A percentile compares a stretch with the other conserved stretches of the same genome.
phyloP scores from a whole-genome alignment of 352 stramenopile species.

The Phytopythium helicoides region DNA sequence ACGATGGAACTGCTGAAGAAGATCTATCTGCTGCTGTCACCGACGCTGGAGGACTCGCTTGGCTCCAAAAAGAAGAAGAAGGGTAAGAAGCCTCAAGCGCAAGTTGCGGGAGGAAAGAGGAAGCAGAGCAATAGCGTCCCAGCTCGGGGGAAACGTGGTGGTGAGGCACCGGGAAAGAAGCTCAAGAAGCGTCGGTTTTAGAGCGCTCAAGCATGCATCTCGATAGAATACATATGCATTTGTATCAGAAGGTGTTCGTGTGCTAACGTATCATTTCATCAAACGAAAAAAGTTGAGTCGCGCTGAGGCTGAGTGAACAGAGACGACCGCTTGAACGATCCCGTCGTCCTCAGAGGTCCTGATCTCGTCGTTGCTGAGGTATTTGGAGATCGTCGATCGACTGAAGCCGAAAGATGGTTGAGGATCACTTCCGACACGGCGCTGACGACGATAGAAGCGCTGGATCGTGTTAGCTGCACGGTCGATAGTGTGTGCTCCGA shows the following conservation, averaged over 20 bases:
- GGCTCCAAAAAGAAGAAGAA: conserved; percentile 49
- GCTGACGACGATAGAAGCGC: conserved; percentile 26
- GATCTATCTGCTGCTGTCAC: conserved; percentile 63
- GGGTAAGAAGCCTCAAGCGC: conserved; percentile 28
- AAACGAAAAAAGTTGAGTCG: conserved; percentile 5
- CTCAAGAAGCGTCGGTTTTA: conserved; percentile 7
- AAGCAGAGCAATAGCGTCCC: neutral
- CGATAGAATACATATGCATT: conserved; percentile 1
- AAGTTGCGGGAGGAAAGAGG: conserved; percentile 9
- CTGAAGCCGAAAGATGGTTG: conserved; percentile 10
- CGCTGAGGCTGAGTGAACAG: neutral
- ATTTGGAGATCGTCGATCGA: conserved; percentile 28
- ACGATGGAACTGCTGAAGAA: conserved; percentile 64
- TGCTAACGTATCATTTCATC: neutral
- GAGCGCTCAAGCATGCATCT: neutral
- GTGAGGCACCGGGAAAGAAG: conserved; percentile 9
- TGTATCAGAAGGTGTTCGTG: neutral
- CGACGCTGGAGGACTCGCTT: conserved; percentile 52
- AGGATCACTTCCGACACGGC: neutral
- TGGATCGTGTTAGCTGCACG: conserved; percentile 61
- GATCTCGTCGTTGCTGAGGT: conserved; percentile 14
- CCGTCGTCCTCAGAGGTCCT: neutral
- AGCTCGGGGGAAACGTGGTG: neutral
- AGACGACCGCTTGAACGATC: neutral
- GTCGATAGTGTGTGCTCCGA: conserved; percentile 71